phyloP scores from a whole-genome alignment of 768 basidiomycete genomes.

The Plicaturopsis crispa region DNA sequence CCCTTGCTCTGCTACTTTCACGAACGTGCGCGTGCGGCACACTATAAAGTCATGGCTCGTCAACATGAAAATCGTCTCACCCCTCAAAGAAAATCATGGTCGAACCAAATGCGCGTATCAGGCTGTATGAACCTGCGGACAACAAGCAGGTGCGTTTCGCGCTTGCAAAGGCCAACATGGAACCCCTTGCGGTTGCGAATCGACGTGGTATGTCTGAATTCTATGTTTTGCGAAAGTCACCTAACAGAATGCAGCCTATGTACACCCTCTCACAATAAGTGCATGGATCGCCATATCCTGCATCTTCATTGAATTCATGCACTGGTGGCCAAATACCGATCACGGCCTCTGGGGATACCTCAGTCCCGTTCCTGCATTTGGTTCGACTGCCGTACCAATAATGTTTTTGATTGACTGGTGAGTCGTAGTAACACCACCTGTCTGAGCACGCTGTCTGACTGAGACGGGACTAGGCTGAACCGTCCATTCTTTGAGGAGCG shows the following conservation, averaged over 20 bases:
- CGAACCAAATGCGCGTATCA: constrained; percentile 40
- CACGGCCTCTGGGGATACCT: constrained; percentile 44
- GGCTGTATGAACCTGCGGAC: constrained; percentile 42
- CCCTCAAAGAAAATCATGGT: too few species aligned
- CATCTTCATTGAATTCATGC: constrained; percentile 48
- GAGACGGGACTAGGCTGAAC: constrained; percentile 69
- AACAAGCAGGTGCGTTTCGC: constrained; percentile 55
- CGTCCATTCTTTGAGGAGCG: constrained; percentile 58
- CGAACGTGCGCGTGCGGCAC: too few species aligned
- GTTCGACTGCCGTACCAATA: constrained; percentile 51
- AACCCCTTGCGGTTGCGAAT: constrained; percentile 62
- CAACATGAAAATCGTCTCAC: too few species aligned
- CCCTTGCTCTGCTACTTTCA: background rate
- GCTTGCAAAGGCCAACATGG: constrained; percentile 60
- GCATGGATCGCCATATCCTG: constrained; percentile 57
- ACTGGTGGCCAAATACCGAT: constrained; percentile 57
- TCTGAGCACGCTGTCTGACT: too few species aligned
- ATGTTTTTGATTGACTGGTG: constrained; percentile 70
- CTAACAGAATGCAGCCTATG: constrained; percentile 31
- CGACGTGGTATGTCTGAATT: constrained; percentile 34
- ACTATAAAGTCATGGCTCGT: too few species aligned
- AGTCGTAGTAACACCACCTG: too few species aligned
- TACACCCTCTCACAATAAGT: constrained; percentile 50
- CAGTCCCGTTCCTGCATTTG: constrained; percentile 58
- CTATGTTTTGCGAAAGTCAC: background rate